These are phyloP conservation scores for Trichoderma gamsii DNA, from an alignment of 495 filamentous ascomycete genomes.

Conservation along the genomic window DNA sequence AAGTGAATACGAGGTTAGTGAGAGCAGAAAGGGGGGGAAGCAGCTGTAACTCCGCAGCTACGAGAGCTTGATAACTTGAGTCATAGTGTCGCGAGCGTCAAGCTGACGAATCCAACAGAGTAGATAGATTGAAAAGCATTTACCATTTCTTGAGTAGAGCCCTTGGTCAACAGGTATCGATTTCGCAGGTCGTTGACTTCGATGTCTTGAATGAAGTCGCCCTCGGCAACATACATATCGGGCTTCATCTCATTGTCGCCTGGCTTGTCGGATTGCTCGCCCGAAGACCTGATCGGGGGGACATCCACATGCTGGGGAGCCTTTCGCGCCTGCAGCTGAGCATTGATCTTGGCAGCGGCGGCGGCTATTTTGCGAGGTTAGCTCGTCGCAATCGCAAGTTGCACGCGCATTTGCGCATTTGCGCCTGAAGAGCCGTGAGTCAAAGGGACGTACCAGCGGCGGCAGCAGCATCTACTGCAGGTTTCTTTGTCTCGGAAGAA, in stretches of 20 bases:
- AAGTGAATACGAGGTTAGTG: conserved; percentile 97
- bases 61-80: neutral
- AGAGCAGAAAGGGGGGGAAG: conserved; percentile 73
- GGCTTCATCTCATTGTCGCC: conserved; percentile 46
- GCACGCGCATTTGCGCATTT: neutral
- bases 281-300: conserved; percentile 66
- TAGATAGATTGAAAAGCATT: conserved; percentile 57
- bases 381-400: conserved; percentile 9
- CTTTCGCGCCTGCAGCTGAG: conserved; percentile 84
- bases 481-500: conserved; percentile 39
- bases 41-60: neutral
- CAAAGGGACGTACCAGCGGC: conserved; percentile 63
- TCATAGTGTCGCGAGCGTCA: neutral
- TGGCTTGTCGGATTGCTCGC: conserved; percentile 21
- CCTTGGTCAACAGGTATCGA: conserved; percentile 95
- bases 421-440: neutral
- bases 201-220: conserved; percentile 96
- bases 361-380: conserved; percentile 55
- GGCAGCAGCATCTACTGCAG: conserved; percentile 65
- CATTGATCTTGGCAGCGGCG: conserved; percentile 90
- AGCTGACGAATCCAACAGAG: neutral
- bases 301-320: conserved; percentile 92
- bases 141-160: conserved; percentile 99
- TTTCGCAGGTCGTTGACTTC: conserved; percentile 98
- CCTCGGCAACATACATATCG: conserved; percentile 89